Percentiles rank a stretch among this genome's conserved stretches.
These are phyloP conservation scores for Collybia sordida DNA, from an alignment of 768 basidiomycete species.

Conservation along the genomic window DNA sequence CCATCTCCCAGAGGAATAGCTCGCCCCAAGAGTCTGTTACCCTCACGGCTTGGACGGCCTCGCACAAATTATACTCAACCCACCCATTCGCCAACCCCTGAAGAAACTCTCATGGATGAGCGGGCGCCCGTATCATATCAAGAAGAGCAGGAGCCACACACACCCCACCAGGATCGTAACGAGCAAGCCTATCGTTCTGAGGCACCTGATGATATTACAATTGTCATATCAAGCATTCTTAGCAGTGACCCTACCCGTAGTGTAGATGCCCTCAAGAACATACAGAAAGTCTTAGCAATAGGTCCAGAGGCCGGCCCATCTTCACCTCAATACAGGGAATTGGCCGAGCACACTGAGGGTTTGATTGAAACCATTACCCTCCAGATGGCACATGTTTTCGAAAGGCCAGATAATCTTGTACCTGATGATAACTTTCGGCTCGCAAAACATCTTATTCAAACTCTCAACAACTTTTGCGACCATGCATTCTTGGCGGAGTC, in stretches of 20 bases:
- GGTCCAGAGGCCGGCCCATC: constrained; percentile 73
- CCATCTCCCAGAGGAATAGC: constrained; percentile 44
- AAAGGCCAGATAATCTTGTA: constrained; percentile 70
- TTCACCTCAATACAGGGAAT: constrained; percentile 70
- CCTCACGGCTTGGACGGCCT: constrained; percentile 73
- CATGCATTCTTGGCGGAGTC: constrained; percentile 86
- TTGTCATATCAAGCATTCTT: constrained; percentile 86
- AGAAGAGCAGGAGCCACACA: constrained; percentile 3
- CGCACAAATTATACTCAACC: constrained; percentile 45
- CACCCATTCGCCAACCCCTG: constrained; percentile 13
- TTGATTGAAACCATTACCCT: constrained; percentile 88
- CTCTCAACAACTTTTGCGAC: constrained; percentile 92
- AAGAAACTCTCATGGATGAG: constrained; percentile 24
- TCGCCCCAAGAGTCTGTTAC: constrained; percentile 68
- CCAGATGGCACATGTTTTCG: constrained; percentile 92
- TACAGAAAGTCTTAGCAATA: constrained; percentile 82
- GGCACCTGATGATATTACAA: constrained; percentile 60
- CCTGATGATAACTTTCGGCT: constrained; percentile 85
- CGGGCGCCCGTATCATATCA: background rate
- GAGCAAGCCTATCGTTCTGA: constrained; percentile 33
- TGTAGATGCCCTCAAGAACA: constrained; percentile 91
- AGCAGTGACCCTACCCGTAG: constrained; percentile 83
- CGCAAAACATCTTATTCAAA: constrained; percentile 97
- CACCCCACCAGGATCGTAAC: constrained; percentile 2
- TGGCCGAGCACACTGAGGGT: constrained; percentile 78